Evolutionary conservation across 1,139 yeast species (phyloP).

Genomic region (Yamadazyma diospyri): DNA sequence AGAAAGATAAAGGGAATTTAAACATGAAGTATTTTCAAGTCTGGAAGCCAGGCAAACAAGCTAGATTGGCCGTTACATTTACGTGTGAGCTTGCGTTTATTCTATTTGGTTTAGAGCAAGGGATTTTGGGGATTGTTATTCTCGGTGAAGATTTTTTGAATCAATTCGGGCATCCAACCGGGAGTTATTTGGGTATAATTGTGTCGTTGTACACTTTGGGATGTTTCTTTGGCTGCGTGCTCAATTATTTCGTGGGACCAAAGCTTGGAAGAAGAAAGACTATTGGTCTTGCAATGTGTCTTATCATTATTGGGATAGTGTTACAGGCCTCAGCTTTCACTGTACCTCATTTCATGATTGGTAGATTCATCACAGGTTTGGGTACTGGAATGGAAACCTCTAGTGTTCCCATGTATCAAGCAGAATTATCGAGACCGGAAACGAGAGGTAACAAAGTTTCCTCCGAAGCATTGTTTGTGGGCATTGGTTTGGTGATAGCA

Average conservation of each 20-base stretch:
- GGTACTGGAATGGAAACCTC: conserved; percentile 72
- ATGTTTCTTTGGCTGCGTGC: conserved; percentile 69
- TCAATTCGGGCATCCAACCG: conserved; percentile 14
- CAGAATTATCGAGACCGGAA: conserved; percentile 65
- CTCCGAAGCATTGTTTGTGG: conserved; percentile 65
- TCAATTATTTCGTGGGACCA: conserved; percentile 52
- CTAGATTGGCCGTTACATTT: conserved; percentile 12
- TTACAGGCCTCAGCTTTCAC: conserved; percentile 36
- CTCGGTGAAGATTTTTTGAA: conserved; percentile 12
- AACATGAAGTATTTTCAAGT: conserved; percentile 7
- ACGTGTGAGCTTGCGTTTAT: conserved; percentile 15
- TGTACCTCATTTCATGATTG: conserved; percentile 44
- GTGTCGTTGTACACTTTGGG: conserved; percentile 68
- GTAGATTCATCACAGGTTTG: conserved; percentile 64
- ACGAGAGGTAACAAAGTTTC: conserved; percentile 70
- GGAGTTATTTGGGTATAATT: conserved; percentile 40
- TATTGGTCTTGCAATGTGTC: conserved; percentile 39
- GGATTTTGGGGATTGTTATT: conserved; percentile 12
- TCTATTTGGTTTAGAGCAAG: conserved; percentile 15
- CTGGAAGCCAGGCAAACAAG: conserved; percentile 13
- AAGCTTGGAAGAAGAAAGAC: conserved; percentile 50
- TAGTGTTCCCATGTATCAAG: conserved; percentile 62
- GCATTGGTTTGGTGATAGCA: conserved; percentile 66
- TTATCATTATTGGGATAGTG: conserved; percentile 48
- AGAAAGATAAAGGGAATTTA: too few species aligned